Percentiles rank a stretch among this genome's conserved stretches.
These are phyloP conservation scores for Geotrichum candidum DNA, from an alignment of 1,139 yeast genomes.

Conservation along the genomic window DNA sequence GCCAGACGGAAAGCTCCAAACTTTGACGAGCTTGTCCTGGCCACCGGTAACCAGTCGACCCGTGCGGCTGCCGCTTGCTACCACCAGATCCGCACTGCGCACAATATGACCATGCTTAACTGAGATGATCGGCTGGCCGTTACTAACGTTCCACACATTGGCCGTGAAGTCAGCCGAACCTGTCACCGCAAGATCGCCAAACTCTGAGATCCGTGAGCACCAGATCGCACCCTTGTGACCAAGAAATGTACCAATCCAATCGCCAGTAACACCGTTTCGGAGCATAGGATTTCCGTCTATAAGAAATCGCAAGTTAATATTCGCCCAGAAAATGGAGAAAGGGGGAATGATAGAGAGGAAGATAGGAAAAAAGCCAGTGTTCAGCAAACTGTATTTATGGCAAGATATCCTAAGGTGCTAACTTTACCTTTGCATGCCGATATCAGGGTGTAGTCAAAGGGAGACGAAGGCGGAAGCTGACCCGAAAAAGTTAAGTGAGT, in stretches of 20 bases:
- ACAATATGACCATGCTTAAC: conserved; percentile 35
- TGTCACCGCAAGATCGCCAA: conserved; percentile 30
- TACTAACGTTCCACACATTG: conserved; percentile 33
- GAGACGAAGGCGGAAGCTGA: conserved; percentile 12
- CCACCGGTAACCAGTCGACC: conserved; percentile 26
- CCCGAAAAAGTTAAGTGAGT: conserved; percentile 35
- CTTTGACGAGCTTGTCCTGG: conserved; percentile 26
- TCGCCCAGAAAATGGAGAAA: not conserved
- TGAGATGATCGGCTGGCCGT: conserved; percentile 27
- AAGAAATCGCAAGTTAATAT: not conserved
- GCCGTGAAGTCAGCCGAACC: conserved; percentile 38
- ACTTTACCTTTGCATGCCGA: conserved; percentile 36
- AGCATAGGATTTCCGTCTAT: conserved; percentile 38
- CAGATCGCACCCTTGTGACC: conserved; percentile 39
- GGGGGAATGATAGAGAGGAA: not conserved
- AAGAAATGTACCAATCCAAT: conserved; percentile 38
- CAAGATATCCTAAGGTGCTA: not conserved
- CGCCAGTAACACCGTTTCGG: conserved; percentile 37
- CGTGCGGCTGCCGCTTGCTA: not conserved
- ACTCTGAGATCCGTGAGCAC: conserved; percentile 33
- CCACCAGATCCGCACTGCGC: conserved; percentile 2
- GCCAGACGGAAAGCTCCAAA: conserved; percentile 23
- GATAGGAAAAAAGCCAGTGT: not conserved
- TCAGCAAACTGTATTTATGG: not conserved
- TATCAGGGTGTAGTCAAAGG: conserved; percentile 25